Evolutionary conservation across 306 rosid genomes (phyloP).

Genomic region (Astragalus membranaceus): DNA sequence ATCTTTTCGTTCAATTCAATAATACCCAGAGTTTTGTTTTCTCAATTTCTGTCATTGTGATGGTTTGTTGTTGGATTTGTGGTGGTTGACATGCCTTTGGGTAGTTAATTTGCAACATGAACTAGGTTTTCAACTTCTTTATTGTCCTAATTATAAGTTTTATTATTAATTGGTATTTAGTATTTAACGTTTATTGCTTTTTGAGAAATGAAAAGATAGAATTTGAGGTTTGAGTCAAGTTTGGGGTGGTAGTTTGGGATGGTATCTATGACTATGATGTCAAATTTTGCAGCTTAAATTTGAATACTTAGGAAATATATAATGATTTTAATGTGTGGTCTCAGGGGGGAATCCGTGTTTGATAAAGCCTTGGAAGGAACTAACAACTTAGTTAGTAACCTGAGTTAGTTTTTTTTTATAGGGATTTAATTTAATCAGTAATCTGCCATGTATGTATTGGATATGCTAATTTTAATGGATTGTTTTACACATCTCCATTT

Average conservation of each 20-base stretch:
- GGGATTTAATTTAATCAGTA: no score
- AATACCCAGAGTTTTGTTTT: conserved; percentile 13
- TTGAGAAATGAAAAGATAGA: neutral
- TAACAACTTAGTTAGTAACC: neutral
- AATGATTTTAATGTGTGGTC: no score
- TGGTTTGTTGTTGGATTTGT: neutral
- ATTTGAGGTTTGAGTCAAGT: neutral
- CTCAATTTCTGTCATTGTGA: neutral
- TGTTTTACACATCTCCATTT: neutral
- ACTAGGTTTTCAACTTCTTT: conserved; percentile 11
- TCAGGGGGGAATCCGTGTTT: no score
- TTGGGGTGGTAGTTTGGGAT: neutral
- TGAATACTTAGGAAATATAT: no score
- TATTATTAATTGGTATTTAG: neutral
- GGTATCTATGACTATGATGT: neutral
- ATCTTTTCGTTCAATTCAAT: conserved; percentile 15
- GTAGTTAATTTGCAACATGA: neutral
- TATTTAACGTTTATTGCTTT: neutral
- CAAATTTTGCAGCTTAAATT: neutral
- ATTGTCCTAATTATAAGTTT: neutral
- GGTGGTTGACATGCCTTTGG: neutral
- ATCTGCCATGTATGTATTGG: neutral
- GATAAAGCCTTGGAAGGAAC: no score
- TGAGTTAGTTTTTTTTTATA: neutral
- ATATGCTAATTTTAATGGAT: neutral